Percentiles rank a stretch among this genome's conserved stretches.
Evolutionary conservation across 371 early-diverging fungal species (phyloP).

Genomic region (Actinomortierella ambigua): DNA sequence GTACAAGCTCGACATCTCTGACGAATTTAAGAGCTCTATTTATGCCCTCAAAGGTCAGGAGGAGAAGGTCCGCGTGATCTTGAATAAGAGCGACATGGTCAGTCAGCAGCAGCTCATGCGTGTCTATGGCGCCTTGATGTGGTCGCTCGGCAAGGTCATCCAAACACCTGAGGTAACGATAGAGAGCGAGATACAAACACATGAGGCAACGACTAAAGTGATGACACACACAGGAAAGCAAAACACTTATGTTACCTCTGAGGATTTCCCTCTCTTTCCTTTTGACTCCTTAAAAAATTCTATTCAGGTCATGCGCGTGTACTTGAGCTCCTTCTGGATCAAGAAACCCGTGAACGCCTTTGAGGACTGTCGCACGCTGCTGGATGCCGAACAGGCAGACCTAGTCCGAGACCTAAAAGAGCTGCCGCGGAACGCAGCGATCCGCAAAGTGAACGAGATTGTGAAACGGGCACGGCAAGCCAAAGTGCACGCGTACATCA

Average conservation of each 20-base stretch:
- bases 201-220: no score
- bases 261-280: no score
- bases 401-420: constrained; percentile 74
- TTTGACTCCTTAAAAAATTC: background rate
- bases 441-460: constrained; percentile 89
- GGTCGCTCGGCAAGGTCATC: constrained; percentile 90
- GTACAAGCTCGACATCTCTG: constrained; percentile 87
- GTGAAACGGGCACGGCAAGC: constrained; percentile 87
- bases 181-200: no score
- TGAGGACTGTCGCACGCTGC: constrained; percentile 73
- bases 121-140: constrained; percentile 93
- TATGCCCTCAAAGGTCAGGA: constrained; percentile 79
- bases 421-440: constrained; percentile 81
- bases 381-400: constrained; percentile 80
- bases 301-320: constrained; percentile 75
- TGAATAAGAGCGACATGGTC: constrained; percentile 90
- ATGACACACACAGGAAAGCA: no score
- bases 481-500: constrained; percentile 83
- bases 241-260: no score
- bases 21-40: constrained; percentile 87
- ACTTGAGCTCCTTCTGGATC: constrained; percentile 85
- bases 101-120: constrained; percentile 88
- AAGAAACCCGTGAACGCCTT: constrained; percentile 73
- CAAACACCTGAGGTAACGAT: constrained; percentile 84
- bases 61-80: constrained; percentile 83